Percentiles rank a stretch among this genome's conserved stretches.
phyloP scores from a whole-genome alignment of 306 rosid genomes.

The Abrus precatorius region DNA sequence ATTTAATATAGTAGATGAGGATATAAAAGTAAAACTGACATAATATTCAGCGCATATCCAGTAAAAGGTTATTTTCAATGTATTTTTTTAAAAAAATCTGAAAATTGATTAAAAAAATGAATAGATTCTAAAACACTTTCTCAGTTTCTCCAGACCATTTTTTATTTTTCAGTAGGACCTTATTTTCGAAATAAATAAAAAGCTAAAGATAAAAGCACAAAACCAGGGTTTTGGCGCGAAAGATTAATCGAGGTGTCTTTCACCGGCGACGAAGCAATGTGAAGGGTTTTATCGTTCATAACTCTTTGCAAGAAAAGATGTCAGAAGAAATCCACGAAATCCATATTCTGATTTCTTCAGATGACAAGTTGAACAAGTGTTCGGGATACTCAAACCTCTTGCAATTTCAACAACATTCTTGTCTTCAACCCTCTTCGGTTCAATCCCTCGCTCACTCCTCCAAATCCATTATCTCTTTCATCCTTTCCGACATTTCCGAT shows the following conservation, averaged over 20 bases:
- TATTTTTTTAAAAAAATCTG: too few species aligned
- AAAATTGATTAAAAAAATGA: too few species aligned
- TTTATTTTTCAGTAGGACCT: too few species aligned
- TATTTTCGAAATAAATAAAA: too few species aligned
- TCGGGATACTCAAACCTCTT: constrained; percentile 72
- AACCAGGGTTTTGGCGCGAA: constrained; percentile 55
- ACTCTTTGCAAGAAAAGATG: constrained; percentile 52
- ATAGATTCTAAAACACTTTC: too few species aligned
- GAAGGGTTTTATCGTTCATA: constrained; percentile 34
- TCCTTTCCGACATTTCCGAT: constrained; percentile 58
- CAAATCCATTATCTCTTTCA: constrained; percentile 43
- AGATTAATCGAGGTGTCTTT: neutral
- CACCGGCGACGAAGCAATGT: neutral
- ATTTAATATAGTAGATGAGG: too few species aligned
- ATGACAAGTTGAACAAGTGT: constrained; percentile 54
- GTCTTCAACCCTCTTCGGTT: constrained; percentile 49
- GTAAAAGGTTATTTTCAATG: too few species aligned
- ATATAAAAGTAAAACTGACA: too few species aligned
- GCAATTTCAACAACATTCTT: constrained; percentile 70
- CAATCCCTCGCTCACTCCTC: constrained; percentile 62
- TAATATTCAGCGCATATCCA: too few species aligned
- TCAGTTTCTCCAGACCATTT: too few species aligned
- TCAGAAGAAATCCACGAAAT: constrained; percentile 62
- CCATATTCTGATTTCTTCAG: constrained; percentile 57
- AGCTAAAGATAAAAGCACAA: neutral